A percentile compares a stretch with the other conserved stretches of the same genome.
Evolutionary conservation across 768 basidiomycete species (phyloP).

Genomic region (Gymnopilus dilepis): DNA sequence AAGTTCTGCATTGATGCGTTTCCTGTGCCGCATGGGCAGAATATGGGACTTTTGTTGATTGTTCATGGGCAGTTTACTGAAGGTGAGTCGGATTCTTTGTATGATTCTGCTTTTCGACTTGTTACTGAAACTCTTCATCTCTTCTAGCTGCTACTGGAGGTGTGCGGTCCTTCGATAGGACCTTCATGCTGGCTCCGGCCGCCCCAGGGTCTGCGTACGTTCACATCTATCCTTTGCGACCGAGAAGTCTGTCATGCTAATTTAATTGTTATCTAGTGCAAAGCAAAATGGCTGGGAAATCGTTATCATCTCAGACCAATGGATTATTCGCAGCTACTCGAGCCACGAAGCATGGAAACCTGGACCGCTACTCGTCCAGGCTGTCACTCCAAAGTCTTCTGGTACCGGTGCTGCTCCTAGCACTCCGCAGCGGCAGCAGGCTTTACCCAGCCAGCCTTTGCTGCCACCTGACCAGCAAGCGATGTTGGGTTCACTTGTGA

Average conservation of each 20-base stretch:
- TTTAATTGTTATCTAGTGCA: slow-evolving; percentile 52
- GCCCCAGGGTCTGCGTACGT: slow-evolving; percentile 84
- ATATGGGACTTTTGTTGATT: slow-evolving; percentile 68
- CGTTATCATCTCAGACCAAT: slow-evolving; percentile 86
- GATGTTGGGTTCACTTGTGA: slow-evolving; percentile 60
- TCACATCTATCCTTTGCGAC: slow-evolving; percentile 17
- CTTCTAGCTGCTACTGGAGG: slow-evolving; percentile 58
- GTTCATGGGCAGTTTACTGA: slow-evolving; percentile 93
- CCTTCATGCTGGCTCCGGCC: slow-evolving; percentile 86
- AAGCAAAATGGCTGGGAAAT: slow-evolving; percentile 88
- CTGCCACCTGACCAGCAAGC: slow-evolving; percentile 54
- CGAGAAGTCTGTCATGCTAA: slow-evolving; percentile 10
- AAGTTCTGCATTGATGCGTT: slow-evolving; percentile 91
- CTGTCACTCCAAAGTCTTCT: slow-evolving; percentile 35
- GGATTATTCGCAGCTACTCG: slow-evolving; percentile 84
- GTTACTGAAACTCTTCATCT: not conserved
- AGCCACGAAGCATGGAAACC: slow-evolving; percentile 80
- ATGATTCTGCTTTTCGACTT: slow-evolving; percentile 2
- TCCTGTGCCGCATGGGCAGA: slow-evolving; percentile 67
- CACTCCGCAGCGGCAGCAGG: slow-evolving; percentile 7
- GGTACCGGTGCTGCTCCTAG: slow-evolving; percentile 32
- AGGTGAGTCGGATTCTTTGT: slow-evolving; percentile 53
- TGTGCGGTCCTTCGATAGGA: slow-evolving; percentile 90
- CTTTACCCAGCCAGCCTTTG: slow-evolving; percentile 25
- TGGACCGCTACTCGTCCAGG: slow-evolving; percentile 77